These are phyloP conservation scores for Umbilicus rupestris DNA, from an alignment of 164 flowering plant species.

Conservation along the genomic window DNA sequence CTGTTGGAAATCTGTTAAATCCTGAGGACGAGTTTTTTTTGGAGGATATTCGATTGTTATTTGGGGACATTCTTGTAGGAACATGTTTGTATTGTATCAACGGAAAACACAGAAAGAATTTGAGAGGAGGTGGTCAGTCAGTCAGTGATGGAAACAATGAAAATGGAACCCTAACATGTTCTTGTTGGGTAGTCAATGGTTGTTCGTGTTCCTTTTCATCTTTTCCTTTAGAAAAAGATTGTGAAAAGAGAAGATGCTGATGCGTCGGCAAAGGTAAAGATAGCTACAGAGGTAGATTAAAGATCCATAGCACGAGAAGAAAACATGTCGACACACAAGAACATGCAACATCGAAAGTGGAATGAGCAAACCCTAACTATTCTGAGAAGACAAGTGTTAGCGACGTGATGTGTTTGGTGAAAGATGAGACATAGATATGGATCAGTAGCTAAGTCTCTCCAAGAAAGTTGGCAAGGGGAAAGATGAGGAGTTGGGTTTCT, in stretches of 20 bases:
- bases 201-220: neutral
- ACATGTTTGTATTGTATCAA: no score
- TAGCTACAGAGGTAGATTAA: neutral
- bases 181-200: neutral
- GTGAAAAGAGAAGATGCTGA: neutral
- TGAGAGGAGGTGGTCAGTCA: no score
- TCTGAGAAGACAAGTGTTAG: neutral
- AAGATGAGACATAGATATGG: neutral
- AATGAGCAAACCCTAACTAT: neutral
- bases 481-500: neutral
- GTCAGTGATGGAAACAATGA: neutral
- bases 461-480: neutral
- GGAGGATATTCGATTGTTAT: no score
- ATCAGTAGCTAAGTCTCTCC: neutral
- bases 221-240: neutral
- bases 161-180: neutral
- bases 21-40: no score
- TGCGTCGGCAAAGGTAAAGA: conserved; percentile 7
- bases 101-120: neutral
- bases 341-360: conserved; percentile 6
- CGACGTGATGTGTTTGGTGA: neutral
- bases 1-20: neutral
- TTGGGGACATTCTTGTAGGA: neutral
- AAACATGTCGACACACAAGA: neutral
- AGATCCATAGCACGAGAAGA: neutral